These are phyloP conservation scores for Mortierella sp. DNA, from an alignment of 371 early-diverging fungal species.

Conservation along the genomic window DNA sequence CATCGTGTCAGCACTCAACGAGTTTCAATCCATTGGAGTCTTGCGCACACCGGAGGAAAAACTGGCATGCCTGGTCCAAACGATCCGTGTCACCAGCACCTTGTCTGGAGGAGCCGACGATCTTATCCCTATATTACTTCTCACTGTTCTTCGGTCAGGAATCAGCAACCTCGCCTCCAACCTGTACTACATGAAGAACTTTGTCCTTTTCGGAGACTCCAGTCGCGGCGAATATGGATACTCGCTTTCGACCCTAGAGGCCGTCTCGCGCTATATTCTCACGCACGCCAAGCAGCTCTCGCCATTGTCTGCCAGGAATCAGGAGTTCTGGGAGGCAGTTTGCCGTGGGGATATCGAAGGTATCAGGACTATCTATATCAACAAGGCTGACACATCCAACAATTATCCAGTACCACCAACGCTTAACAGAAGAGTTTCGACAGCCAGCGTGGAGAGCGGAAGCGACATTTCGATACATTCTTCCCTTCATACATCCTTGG, in stretches of 20 bases:
- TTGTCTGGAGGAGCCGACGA: conserved; percentile 60
- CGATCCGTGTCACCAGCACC: conserved; percentile 49
- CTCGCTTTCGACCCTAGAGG: conserved; percentile 69
- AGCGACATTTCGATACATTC: conserved; percentile 22
- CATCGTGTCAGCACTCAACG: conserved; percentile 59
- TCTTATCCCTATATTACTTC: conserved; percentile 64
- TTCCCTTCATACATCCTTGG: conserved; percentile 11
- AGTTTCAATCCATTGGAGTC: conserved; percentile 65
- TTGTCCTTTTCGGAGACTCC: conserved; percentile 62
- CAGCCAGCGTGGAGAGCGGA: conserved; percentile 23
- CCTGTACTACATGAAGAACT: conserved; percentile 70
- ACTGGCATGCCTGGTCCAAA: conserved; percentile 61
- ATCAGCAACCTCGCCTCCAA: conserved; percentile 68
- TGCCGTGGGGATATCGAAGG: conserved; percentile 41
- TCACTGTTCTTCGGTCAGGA: conserved; percentile 65
- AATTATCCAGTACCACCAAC: neutral
- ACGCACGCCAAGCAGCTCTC: conserved; percentile 57
- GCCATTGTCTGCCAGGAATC: conserved; percentile 56
- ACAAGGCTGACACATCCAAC: neutral
- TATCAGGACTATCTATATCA: conserved; percentile 17
- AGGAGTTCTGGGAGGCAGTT: conserved; percentile 58
- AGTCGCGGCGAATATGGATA: conserved; percentile 65
- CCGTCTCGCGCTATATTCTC: conserved; percentile 64
- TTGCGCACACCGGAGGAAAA: conserved; percentile 69
- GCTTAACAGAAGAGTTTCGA: conserved; percentile 20